phyloP scores from a whole-genome alignment of 1,284 basidiomycete species.

The Ceratobasidium sp. region DNA sequence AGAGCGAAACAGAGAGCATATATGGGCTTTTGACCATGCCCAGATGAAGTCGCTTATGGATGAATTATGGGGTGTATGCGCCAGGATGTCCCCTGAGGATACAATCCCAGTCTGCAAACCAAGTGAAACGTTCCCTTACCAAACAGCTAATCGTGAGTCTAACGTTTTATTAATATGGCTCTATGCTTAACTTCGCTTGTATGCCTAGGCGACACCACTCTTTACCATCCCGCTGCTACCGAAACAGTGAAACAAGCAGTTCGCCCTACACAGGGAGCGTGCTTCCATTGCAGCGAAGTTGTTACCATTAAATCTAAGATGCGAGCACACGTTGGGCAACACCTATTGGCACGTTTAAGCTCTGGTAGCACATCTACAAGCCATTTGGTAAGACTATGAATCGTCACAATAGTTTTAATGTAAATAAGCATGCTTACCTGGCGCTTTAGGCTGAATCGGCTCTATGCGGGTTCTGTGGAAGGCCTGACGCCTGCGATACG shows the following conservation, averaged over 20 bases:
- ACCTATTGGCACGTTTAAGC: not conserved
- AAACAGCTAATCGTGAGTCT: not conserved
- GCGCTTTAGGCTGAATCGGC: not conserved
- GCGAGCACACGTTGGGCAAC: not conserved
- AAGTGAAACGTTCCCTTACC: constrained; percentile 1
- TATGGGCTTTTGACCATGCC: not conserved
- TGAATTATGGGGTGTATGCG: constrained; percentile 1
- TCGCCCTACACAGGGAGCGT: not conserved
- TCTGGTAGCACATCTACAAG: not conserved
- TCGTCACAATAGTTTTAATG: not conserved
- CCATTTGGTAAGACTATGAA: not conserved
- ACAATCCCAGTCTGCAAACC: not conserved
- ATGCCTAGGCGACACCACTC: not conserved
- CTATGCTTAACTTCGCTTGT: not conserved
- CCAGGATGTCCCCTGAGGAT: not conserved
- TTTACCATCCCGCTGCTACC: not conserved
- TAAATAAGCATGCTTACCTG: not conserved
- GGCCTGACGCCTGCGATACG: not conserved
- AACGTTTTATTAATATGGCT: not conserved
- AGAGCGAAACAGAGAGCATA: not conserved
- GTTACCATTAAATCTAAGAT: not conserved
- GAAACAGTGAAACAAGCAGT: not conserved
- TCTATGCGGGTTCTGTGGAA: not conserved
- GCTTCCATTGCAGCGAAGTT: not conserved
- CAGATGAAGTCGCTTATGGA: not conserved